Percentiles rank a stretch among this genome's conserved stretches.
phyloP scores from a whole-genome alignment of 495 filamentous ascomycete genomes.

The Daldinia decipiens region DNA sequence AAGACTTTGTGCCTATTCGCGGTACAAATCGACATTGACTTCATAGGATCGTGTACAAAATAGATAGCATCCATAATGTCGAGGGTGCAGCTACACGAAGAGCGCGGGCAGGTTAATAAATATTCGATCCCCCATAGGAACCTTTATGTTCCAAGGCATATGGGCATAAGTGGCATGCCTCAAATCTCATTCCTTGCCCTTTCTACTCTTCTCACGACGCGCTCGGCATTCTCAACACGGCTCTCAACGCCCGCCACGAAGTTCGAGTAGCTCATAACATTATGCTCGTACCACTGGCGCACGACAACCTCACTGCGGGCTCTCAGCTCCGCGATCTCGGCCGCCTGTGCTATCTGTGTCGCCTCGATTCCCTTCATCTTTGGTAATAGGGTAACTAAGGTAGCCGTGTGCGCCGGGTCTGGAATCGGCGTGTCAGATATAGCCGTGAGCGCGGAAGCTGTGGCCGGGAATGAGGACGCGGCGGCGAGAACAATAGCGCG shows the following conservation, averaged over 20 bases:
- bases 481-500: conserved; percentile 79
- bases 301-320: conserved; percentile 77
- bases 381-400: conserved; percentile 74
- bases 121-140: background rate
- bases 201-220: conserved; percentile 69
- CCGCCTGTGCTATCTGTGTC: conserved; percentile 75
- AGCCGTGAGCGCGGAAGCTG: conserved; percentile 81
- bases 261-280: conserved; percentile 73
- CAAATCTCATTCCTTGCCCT: conserved; percentile 47
- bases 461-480: conserved; percentile 77
- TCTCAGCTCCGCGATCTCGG: conserved; percentile 75
- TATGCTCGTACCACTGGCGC: conserved; percentile 81
- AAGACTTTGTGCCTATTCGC: background rate
- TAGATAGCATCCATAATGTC: background rate
- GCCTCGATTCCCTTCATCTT: conserved; percentile 73
- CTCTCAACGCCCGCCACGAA: conserved; percentile 80
- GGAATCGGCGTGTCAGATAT: conserved; percentile 80
- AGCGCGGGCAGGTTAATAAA: background rate
- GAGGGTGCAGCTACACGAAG: too few relatives aligned
- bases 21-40: background rate
- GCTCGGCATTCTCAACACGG: conserved; percentile 73
- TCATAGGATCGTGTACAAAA: background rate
- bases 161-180: background rate
- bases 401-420: conserved; percentile 70
- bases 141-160: background rate